Percentiles rank a stretch among this genome's conserved stretches.
Evolutionary conservation across 371 early-diverging fungal species (phyloP).

Genomic region (Nematocida homosporus): DNA sequence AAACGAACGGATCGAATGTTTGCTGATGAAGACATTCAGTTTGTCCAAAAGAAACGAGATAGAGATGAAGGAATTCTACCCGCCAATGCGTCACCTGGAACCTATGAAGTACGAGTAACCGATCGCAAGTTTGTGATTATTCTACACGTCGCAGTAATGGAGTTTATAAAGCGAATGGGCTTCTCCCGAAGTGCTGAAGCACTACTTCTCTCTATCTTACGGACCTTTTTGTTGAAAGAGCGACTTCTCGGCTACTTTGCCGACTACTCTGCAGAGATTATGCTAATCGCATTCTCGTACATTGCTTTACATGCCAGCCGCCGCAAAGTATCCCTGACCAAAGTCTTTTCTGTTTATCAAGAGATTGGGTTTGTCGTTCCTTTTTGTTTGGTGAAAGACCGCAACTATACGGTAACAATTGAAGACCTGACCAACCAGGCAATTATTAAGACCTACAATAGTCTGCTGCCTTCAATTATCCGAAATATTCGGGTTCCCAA

Average conservation of each 20-base stretch:
- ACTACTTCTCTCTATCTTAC: slow-evolving; percentile 7
- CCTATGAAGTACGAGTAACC: slow-evolving; percentile 19
- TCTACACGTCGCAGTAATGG: not conserved
- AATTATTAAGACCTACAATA: slow-evolving; percentile 36
- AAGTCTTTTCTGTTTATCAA: slow-evolving; percentile 7
- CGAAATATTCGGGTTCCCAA: not conserved
- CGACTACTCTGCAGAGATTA: slow-evolving; percentile 40
- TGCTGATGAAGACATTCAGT: slow-evolving; percentile 36
- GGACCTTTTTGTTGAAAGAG: slow-evolving; percentile 34
- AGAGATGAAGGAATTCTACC: not conserved
- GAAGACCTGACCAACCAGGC: slow-evolving; percentile 17
- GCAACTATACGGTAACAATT: not conserved
- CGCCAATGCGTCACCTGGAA: not conserved
- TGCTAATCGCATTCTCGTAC: slow-evolving; percentile 20
- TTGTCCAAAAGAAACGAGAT: not conserved
- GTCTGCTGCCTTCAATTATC: slow-evolving; percentile 9
- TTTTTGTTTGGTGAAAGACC: slow-evolving; percentile 6
- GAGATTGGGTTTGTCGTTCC: slow-evolving; percentile 33
- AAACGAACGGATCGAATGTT: not conserved
- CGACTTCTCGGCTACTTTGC: slow-evolving; percentile 42
- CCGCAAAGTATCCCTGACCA: not conserved
- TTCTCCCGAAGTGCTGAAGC: slow-evolving; percentile 9
- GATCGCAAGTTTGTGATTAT: slow-evolving; percentile 51
- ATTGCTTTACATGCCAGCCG: slow-evolving; percentile 10
- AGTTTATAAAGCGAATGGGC: not conserved